Percentiles rank a stretch among this genome's conserved stretches.
Conservation (phyloP, 441 rosid species). For the Populus trichocarpa region DNA sequence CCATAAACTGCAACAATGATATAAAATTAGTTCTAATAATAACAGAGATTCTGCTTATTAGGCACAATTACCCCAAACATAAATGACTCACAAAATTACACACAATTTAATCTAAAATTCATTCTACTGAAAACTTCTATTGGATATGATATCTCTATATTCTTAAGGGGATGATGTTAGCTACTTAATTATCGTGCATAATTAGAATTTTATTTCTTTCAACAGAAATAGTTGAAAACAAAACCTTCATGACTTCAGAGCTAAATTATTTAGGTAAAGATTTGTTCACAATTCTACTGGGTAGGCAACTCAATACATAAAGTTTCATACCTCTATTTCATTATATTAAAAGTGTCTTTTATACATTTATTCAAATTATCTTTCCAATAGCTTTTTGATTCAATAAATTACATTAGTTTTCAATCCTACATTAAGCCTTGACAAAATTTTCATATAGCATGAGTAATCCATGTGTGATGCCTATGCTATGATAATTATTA, state of each 20-base stretch:
- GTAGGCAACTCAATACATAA: background rate
- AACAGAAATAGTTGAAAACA: too few relatives aligned
- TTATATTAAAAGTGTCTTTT: background rate
- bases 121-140: background rate
- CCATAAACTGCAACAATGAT: background rate
- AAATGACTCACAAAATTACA: background rate
- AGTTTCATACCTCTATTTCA: background rate
- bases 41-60: background rate
- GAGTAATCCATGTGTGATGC: background rate
- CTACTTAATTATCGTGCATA: background rate
- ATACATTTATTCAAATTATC: background rate
- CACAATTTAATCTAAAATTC: background rate
- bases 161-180: background rate
- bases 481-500: background rate
- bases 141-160: background rate
- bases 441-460: background rate
- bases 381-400: background rate
- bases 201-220: too few relatives aligned
- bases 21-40: background rate
- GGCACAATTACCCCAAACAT: background rate
- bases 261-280: background rate
- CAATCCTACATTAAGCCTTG: background rate
- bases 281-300: background rate
- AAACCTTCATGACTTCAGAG: background rate
- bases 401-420: background rate